Percentiles rank a stretch among this genome's conserved stretches.
These are phyloP conservation scores for Stylosanthes scabra DNA, from an alignment of 331 rosid species.

Conservation along the genomic window DNA sequence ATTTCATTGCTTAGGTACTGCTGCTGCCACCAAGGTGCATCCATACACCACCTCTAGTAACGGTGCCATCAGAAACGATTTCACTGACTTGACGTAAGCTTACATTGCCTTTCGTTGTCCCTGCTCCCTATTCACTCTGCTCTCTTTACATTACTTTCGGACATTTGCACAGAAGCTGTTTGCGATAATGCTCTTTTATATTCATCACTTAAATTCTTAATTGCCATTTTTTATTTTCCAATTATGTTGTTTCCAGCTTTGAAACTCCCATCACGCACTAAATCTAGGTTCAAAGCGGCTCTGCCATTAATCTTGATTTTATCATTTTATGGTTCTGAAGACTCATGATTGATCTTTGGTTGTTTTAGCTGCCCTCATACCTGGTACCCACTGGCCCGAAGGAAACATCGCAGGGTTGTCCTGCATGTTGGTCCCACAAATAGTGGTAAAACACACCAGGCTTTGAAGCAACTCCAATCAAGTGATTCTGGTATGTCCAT, in stretches of 20 bases:
- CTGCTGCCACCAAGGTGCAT: constrained; percentile 48
- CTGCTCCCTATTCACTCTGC: too few relatives aligned
- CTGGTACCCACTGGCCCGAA: constrained; percentile 92
- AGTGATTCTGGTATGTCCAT: constrained; percentile 80
- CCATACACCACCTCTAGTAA: constrained; percentile 52
- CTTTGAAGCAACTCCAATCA: constrained; percentile 81
- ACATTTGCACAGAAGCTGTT: not conserved
- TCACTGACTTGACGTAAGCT: constrained; percentile 89
- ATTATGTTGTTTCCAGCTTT: not conserved
- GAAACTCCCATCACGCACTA: not conserved
- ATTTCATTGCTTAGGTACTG: constrained; percentile 41
- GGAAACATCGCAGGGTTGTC: constrained; percentile 75
- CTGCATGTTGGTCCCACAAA: constrained; percentile 98
- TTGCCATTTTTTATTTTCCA: not conserved
- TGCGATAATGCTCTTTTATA: not conserved
- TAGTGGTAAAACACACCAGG: constrained; percentile 94
- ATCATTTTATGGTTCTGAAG: constrained; percentile 22
- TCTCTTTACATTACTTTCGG: too few relatives aligned
- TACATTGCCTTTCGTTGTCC: not conserved
- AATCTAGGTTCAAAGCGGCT: not conserved
- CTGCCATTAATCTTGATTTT: constrained; percentile 25
- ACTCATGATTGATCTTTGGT: constrained; percentile 30
- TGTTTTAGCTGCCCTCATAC: constrained; percentile 81
- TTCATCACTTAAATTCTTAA: not conserved
- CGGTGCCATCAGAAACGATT: constrained; percentile 57